phyloP scores from a whole-genome alignment of 129 eudicot genomes.

The Saussurea involucrata region DNA sequence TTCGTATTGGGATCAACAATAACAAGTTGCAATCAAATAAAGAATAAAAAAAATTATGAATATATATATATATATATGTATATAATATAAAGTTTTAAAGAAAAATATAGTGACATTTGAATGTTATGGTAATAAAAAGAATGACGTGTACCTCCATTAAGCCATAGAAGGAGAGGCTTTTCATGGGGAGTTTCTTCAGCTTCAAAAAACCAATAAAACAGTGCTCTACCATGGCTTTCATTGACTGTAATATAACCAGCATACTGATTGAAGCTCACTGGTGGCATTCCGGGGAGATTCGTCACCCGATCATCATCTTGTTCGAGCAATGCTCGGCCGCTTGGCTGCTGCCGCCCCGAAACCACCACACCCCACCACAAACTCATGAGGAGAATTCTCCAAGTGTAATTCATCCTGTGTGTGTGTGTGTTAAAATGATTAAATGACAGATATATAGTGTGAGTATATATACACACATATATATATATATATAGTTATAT shows the following conservation, averaged over 20 bases:
- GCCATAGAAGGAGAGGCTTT: slow-evolving; percentile 86
- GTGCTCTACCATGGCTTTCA: slow-evolving; percentile 85
- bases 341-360: slow-evolving; percentile 19
- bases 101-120: not conserved
- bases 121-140: not conserved
- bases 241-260: slow-evolving; percentile 88
- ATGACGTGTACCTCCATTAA: slow-evolving; percentile 81
- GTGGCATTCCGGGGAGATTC: slow-evolving; percentile 74
- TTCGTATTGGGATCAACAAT: not conserved
- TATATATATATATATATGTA: not conserved
- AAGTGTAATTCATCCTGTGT: slow-evolving; percentile 24
- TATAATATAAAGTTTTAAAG: not conserved
- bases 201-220: slow-evolving; percentile 96
- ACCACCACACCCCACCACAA: slow-evolving; percentile 21
- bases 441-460: slow-evolving; percentile 8
- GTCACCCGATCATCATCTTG: slow-evolving; percentile 66
- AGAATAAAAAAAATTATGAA: not conserved
- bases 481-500: not conserved
- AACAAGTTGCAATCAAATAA: not conserved
- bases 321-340: slow-evolving; percentile 17
- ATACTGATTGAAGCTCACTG: slow-evolving; percentile 66
- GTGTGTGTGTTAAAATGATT: slow-evolving; percentile 25
- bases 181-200: slow-evolving; percentile 45
- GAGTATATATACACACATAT: slow-evolving; percentile 2
- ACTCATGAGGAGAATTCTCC: slow-evolving; percentile 9